A percentile compares a stretch with the other conserved stretches of the same genome.
Evolutionary conservation across 495 filamentous ascomycete species (phyloP).

Genomic region (Daldinia loculata): DNA sequence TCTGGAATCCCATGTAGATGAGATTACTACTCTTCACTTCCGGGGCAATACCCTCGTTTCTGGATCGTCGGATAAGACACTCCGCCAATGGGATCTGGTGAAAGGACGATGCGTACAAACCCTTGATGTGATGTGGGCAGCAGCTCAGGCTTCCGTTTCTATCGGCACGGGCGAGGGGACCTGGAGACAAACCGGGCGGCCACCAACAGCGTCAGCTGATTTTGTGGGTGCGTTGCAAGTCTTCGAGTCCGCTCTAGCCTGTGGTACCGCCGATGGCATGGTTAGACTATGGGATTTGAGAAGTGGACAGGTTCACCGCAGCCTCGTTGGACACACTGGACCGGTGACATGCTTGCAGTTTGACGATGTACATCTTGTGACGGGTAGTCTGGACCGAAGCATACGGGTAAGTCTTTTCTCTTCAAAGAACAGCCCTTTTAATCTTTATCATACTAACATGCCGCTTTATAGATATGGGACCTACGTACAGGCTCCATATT

Average conservation of each 20-base stretch:
- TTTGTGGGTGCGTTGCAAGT: constrained; percentile 97
- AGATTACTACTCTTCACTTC: constrained; percentile 94
- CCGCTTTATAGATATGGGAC: constrained; percentile 86
- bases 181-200: constrained; percentile 66
- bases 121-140: constrained; percentile 98
- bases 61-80: constrained; percentile 94
- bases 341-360: constrained; percentile 96
- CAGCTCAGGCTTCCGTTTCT: constrained; percentile 84
- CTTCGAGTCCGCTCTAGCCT: constrained; percentile 97
- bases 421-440: neutral
- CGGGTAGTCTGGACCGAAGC: constrained; percentile 91
- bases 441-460: constrained; percentile 11
- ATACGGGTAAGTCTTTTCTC: constrained; percentile 76
- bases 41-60: constrained; percentile 88
- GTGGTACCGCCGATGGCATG: constrained; percentile 98
- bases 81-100: constrained; percentile 96
- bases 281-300: constrained; percentile 96
- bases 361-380: constrained; percentile 94
- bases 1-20: constrained; percentile 88
- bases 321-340: constrained; percentile 94
- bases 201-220: constrained; percentile 72
- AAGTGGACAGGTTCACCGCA: constrained; percentile 94
- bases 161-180: constrained; percentile 62
- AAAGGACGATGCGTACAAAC: constrained; percentile 97
- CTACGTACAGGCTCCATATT: constrained; percentile 94